Base-by-base conservation (phyloP, 2,329 filamentous ascomycete genomes). In the Chalaropsis ovoidea region DNA sequence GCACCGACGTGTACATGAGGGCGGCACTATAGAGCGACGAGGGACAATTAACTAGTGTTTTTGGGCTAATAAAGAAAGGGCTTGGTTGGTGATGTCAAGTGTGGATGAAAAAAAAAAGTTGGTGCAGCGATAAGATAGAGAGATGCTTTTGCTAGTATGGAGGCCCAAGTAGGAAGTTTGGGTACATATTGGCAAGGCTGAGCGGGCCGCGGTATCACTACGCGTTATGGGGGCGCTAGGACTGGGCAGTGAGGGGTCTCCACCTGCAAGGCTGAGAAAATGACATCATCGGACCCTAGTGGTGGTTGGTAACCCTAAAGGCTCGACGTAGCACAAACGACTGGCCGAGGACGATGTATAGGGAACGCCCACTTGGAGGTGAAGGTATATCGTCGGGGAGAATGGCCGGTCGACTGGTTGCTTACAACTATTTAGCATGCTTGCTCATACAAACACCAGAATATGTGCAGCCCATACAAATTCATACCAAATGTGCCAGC, bases 41-140 rank as follows among this genome's bases (percentile, higher is more conserved):
- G 15, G 13, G n/a, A n/a, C 31, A 7, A 31, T 56, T 35, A 31
- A 56, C 22, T 35, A 35, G 54, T 39, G 17, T 35, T 39, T 3
- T 10, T 11, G 31, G 27, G 54, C 54, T 52, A 27, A 15, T 52
- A 19, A 31, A 35, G 8, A 10, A 17, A 13, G 31, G 31, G 2
- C 6, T 31, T 39, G 15, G 54, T 6, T 58, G 24, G 5, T 58
- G 54, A 58, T 58, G 24, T 35, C 15, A 47, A 47, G 43, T 47
- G 43, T 47, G 43, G 43, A 47, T 47, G 43, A 39, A 39, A 52
- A 54, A 54, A 54, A 58, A 58, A 39, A 58, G 52, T 27, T 19
- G 24, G 54, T 58, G 54, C 5, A 19, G 27, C 54, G 54, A 58
- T 58, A 58, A 58, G 54, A 58, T 58, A 47, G 43, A 5, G 43